These are phyloP conservation scores for Tetrahymena malaccensis DNA, from an alignment of 73 alveolate genomes.

Conservation along the genomic window DNA sequence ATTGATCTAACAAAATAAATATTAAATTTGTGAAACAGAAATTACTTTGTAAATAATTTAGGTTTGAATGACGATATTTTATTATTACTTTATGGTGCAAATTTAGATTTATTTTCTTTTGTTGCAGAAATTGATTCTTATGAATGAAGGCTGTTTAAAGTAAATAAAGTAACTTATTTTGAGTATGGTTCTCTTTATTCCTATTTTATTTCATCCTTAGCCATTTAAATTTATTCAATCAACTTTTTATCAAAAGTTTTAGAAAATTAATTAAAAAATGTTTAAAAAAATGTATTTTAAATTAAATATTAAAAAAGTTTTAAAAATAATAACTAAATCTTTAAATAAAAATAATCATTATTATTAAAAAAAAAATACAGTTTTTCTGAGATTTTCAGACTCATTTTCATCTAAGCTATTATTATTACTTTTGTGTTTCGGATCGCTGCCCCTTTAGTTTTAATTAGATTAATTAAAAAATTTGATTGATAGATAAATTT, in stretches of 20 bases:
- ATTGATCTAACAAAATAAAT: too few relatives aligned
- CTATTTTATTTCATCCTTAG: neutral
- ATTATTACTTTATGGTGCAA: neutral
- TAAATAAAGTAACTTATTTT: neutral
- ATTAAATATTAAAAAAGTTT: too few relatives aligned
- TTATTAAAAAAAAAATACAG: neutral
- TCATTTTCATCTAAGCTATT: neutral
- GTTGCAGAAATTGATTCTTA: neutral
- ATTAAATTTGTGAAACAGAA: too few relatives aligned
- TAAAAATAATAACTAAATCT: too few relatives aligned
- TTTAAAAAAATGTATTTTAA: neutral
- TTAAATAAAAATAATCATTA: too few relatives aligned
- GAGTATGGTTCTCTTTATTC: neutral
- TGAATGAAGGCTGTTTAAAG: neutral
- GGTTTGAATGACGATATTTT: neutral
- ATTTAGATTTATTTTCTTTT: neutral
- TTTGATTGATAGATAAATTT: too few relatives aligned
- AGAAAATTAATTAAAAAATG: neutral
- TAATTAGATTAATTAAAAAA: too few relatives aligned
- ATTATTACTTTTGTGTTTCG: neutral
- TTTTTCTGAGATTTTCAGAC: neutral
- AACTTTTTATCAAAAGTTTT: neutral
- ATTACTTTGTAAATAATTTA: neutral
- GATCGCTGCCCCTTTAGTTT: neutral
- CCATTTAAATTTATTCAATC: neutral